Evolutionary conservation across 257 asterid species (phyloP).

Genomic region (Sherardia arvensis): DNA sequence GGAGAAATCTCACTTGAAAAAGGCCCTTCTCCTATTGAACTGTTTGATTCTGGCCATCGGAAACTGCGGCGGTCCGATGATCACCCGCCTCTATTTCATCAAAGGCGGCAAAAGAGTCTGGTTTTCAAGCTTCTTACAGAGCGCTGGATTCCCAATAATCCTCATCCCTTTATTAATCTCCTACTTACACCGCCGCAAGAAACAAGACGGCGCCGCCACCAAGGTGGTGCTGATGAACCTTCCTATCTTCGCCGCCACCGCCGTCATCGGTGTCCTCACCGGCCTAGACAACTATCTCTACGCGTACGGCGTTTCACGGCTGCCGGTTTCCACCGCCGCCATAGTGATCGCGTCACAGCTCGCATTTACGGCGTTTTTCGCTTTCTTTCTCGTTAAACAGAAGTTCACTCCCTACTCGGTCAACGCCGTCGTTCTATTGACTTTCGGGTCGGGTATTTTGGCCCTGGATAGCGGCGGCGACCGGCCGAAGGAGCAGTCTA

Average conservation of each 20-base stretch:
- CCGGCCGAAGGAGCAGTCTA: constrained; percentile 16
- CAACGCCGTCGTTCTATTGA: constrained; percentile 18
- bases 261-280: constrained; percentile 15
- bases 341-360: constrained; percentile 14
- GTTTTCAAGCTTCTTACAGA: constrained; percentile 23
- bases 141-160: constrained; percentile 24
- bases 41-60: constrained; percentile 21
- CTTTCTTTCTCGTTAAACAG: constrained; percentile 22
- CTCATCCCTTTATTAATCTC: constrained; percentile 18
- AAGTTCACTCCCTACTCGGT: constrained; percentile 20
- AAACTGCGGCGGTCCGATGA: constrained; percentile 22
- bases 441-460: constrained; percentile 14
- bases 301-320: constrained; percentile 10
- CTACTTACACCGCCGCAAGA: constrained; percentile 16
- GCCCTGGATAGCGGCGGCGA: constrained; percentile 14
- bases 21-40: constrained; percentile 17
- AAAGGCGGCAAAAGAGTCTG: constrained; percentile 28
- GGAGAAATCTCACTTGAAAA: constrained; percentile 15
- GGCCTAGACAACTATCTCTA: constrained; percentile 19
- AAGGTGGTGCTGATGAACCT: constrained; percentile 15
- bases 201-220: not conserved
- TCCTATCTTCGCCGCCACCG: constrained; percentile 12
- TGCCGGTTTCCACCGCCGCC: constrained; percentile 18
- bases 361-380: constrained; percentile 18
- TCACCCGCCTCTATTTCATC: constrained; percentile 26